Conservation (phyloP, 202 grass and related monocot genomes). For the Eragrostis tef region DNA sequence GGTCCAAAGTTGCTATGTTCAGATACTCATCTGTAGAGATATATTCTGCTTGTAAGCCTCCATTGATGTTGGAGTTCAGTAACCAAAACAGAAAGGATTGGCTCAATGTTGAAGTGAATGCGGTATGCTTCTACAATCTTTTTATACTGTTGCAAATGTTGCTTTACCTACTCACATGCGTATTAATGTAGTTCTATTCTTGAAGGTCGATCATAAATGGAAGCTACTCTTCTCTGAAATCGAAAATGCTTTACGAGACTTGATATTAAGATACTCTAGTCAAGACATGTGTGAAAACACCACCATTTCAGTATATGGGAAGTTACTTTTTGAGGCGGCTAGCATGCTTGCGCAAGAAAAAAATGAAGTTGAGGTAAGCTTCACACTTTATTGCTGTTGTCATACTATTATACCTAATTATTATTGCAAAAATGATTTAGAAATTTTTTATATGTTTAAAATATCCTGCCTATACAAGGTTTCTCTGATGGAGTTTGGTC, state of each 20-base stretch:
- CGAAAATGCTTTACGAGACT: constrained; percentile 55
- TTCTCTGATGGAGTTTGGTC: constrained; percentile 56
- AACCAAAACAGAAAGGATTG: constrained; percentile 66
- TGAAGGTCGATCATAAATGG: constrained; percentile 72
- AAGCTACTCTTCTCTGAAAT: constrained; percentile 64
- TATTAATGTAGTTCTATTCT: constrained; percentile 51
- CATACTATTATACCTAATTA: neutral
- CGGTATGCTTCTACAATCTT: constrained; percentile 59
- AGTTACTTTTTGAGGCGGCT: constrained; percentile 60
- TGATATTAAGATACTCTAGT: constrained; percentile 58
- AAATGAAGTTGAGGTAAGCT: constrained; percentile 66
- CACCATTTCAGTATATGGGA: constrained; percentile 44
- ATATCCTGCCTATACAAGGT: constrained; percentile 45
- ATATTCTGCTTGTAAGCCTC: constrained; percentile 81
- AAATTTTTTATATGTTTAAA: constrained; percentile 17
- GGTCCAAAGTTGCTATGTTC: constrained; percentile 82
- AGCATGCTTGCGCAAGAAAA: constrained; percentile 66
- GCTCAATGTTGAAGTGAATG: constrained; percentile 65
- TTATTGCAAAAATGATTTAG: neutral
- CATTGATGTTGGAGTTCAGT: constrained; percentile 72
- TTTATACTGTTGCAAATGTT: constrained; percentile 34
- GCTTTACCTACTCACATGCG: constrained; percentile 33
- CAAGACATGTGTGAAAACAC: constrained; percentile 11
- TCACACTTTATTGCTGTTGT: constrained; percentile 23
- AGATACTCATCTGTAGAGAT: constrained; percentile 86